Evolutionary conservation across 495 filamentous ascomycete species (phyloP).

Genomic region (Annulohypoxylon stygium): DNA sequence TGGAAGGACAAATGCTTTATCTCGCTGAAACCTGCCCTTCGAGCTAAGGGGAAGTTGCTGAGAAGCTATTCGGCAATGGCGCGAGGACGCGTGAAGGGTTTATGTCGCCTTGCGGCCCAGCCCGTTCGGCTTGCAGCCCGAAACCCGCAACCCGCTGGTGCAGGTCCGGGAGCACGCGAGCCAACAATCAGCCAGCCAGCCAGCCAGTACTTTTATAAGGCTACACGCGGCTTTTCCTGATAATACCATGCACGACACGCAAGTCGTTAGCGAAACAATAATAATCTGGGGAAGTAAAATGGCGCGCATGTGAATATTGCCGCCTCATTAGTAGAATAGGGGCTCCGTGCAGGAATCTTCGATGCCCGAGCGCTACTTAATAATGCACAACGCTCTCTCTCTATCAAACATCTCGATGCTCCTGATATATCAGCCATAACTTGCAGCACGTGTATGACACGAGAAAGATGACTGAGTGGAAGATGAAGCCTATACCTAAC

Average conservation of each 20-base stretch:
- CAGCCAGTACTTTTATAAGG: background rate
- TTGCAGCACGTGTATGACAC: background rate
- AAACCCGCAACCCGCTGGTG: conserved; percentile 10
- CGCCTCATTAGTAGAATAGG: background rate
- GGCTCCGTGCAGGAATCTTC: background rate
- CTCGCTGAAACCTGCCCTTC: background rate
- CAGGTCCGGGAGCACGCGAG: background rate
- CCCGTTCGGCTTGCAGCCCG: conserved; percentile 4
- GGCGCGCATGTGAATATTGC: background rate
- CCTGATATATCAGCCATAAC: background rate
- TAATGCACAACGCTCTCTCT: background rate
- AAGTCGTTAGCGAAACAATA: too few species aligned
- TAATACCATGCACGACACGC: conserved; percentile 9
- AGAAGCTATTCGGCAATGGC: conserved; percentile 9
- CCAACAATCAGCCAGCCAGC: too few species aligned
- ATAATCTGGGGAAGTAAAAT: background rate
- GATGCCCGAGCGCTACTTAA: background rate
- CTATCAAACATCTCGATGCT: background rate
- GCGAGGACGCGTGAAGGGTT: background rate
- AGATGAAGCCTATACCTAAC: conserved; percentile 4
- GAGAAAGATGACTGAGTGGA: conserved; percentile 2
- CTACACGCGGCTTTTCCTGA: background rate
- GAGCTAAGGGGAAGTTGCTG: background rate
- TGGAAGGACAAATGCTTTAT: background rate
- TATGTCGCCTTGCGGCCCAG: background rate